Base-by-base conservation (phyloP, 139 green algal genomes). In the Eudorina sp. region DNA sequence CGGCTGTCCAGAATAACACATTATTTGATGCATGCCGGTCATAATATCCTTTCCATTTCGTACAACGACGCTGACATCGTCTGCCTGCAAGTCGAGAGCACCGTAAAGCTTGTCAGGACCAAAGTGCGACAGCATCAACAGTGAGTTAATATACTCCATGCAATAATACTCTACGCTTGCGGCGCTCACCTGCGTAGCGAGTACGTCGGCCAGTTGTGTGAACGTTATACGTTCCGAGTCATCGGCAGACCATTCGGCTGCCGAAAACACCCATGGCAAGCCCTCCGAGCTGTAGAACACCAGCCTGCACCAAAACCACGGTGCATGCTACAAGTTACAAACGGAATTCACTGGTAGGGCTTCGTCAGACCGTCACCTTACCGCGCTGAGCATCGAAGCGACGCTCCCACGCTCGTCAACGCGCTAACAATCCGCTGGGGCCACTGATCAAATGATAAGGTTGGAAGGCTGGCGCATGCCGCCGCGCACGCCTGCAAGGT, bases 201-300 rank as follows among this genome's bases (percentile, higher is more conserved):
- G 38, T 18, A 45, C n/a, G 18, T 75, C 66, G 66, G 66, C 66
- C 11, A 75, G 66, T 29, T 75, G 66, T 27, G 66, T 48, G 4
- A 75, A 34, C 4, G 31, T 14, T 48, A 75, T 75, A 11, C 66
- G 66, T 3, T 75, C 66, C 34, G 31, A 75, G 2, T 75, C 66
- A 9, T 75, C 66, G 31, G 66, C 31, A 29, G 46, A 21, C 66
- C 66, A 75, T 7, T 75, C 66, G 31, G 29, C 46, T 48, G 66
- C 14, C 34, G 66, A 31, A 34, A 75, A 75, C 16, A 75, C 66
- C 66, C 66, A 75, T 46, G 66, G 66, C 29, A 75, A 46, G 16
- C 66, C 66, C 25, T 75, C 66, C 34, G 66, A 45, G 36, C 66
- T 75, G 66, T 75, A 75, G 16, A 75, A 14, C 34, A 75, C 66